Evolutionary conservation across 805 yeast genomes (phyloP).

Genomic region (Grigorovia humatica): DNA sequence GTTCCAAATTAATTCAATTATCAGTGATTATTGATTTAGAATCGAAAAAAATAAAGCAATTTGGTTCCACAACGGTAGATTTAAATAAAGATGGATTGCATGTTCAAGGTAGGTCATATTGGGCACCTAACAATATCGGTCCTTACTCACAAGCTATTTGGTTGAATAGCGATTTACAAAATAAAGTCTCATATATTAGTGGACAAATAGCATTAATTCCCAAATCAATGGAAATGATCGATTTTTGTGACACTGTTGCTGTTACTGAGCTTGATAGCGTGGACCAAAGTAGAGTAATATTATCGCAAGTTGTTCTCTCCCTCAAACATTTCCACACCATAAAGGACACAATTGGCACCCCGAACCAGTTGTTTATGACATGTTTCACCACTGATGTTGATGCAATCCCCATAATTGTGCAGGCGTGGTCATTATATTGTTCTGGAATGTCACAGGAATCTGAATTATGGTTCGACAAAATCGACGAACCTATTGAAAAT

Average conservation of each 20-base stretch:
- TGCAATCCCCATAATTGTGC: constrained; percentile 24
- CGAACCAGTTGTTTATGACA: constrained; percentile 36
- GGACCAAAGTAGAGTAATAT: background rate
- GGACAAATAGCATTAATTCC: constrained; percentile 92
- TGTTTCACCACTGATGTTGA: constrained; percentile 41
- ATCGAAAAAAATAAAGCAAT: background rate
- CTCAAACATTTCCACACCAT: constrained; percentile 68
- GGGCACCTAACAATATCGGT: constrained; percentile 98
- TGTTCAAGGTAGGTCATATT: constrained; percentile 84
- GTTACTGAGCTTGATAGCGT: background rate
- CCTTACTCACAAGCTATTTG: constrained; percentile 84
- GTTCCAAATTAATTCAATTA: constrained; percentile 31
- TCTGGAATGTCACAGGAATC: constrained; percentile 15
- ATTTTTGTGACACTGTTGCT: constrained; percentile 21
- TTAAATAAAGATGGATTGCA: constrained; percentile 59
- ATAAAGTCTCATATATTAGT: constrained; percentile 51
- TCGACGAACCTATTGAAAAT: constrained; percentile 16
- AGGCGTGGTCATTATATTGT: constrained; percentile 40
- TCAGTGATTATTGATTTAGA: constrained; percentile 44
- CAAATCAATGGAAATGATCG: constrained; percentile 43
- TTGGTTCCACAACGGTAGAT: constrained; percentile 7
- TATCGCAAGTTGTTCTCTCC: constrained; percentile 41
- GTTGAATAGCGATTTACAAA: constrained; percentile 32
- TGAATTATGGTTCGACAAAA: constrained; percentile 17
- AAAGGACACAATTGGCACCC: constrained; percentile 41